Conservation (phyloP, 176 grass and related monocot species). For the Luzula sylvatica region DNA sequence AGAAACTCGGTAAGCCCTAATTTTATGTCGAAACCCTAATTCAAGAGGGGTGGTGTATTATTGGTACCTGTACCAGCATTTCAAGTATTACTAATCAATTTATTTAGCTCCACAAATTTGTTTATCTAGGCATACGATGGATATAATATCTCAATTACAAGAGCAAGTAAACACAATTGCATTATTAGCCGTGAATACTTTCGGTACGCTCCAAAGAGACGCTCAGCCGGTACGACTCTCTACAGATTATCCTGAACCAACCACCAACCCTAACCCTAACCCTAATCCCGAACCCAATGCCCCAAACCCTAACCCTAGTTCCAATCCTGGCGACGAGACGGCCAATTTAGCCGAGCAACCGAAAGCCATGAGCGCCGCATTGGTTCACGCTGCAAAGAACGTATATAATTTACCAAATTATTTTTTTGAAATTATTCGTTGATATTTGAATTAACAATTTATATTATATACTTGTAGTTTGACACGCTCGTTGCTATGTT, state of each 20-base stretch:
- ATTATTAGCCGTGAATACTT: conserved; percentile 76
- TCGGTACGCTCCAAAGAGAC: conserved; percentile 84
- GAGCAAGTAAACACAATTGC: conserved; percentile 80
- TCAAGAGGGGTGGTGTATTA: no score
- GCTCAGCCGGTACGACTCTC: conserved; percentile 80
- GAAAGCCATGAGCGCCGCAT: conserved; percentile 73
- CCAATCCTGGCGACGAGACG: conserved; percentile 27
- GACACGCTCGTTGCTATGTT: conserved; percentile 70
- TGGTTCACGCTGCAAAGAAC: conserved; percentile 88
- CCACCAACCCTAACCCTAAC: conserved; percentile 36
- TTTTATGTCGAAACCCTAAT: no score
- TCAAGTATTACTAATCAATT: no score
- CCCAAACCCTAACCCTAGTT: conserved; percentile 13
- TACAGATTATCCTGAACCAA: conserved; percentile 69
- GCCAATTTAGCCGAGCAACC: conserved; percentile 51
- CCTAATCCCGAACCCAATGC: conserved; percentile 24
- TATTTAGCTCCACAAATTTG: no score
- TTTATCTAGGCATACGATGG: no score
- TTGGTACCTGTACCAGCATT: no score
- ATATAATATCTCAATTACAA: conserved; percentile 94
- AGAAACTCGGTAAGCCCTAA: no score
- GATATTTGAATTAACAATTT: background rate
- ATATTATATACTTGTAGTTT: conserved; percentile 55
- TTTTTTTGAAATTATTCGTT: background rate
- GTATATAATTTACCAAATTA: conserved; percentile 21